Percentiles rank a stretch among this genome's conserved stretches.
Conservation (phyloP, 225 moss, liverwort and hornwort species). For the Physcomitrellopsis africana region DNA sequence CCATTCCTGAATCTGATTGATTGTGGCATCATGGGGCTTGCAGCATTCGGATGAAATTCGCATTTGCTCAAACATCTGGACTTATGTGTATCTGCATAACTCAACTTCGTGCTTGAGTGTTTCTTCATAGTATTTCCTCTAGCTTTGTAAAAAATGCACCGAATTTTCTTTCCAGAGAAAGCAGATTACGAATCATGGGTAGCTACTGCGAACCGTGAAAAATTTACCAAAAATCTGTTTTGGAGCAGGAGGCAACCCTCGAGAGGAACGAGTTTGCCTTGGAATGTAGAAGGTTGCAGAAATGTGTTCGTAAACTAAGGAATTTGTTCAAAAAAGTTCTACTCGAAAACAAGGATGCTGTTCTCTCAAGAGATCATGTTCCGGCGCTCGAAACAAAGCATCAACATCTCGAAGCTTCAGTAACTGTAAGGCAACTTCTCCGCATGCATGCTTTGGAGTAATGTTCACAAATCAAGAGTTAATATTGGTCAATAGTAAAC, state of each 20-base stretch:
- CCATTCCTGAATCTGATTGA: constrained; percentile 14
- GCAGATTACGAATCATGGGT: not conserved
- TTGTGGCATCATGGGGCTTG: not conserved
- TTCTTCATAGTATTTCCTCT: not conserved
- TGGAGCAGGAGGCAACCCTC: constrained; percentile 57
- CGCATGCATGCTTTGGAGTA: not conserved
- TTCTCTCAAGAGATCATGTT: constrained; percentile 49
- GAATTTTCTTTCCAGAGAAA: not conserved
- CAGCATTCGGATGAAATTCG: not conserved
- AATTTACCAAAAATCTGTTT: not conserved
- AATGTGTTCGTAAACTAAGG: constrained; percentile 37
- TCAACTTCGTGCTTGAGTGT: not conserved
- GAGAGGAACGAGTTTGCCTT: constrained; percentile 69
- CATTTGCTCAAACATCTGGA: not conserved
- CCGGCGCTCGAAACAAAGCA: constrained; percentile 45
- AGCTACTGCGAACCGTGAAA: not conserved
- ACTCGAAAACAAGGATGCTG: constrained; percentile 54
- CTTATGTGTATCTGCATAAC: not conserved
- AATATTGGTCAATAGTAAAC: not conserved
- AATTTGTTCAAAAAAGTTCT: constrained; percentile 53
- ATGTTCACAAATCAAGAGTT: not conserved
- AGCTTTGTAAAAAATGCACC: not conserved
- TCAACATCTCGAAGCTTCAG: constrained; percentile 58
- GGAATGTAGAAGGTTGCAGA: constrained; percentile 65
- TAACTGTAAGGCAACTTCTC: constrained; percentile 37